Percentiles rank a stretch among this genome's conserved stretches.
Evolutionary conservation across 768 basidiomycete genomes (phyloP).

Genomic region (Serendipita indica): DNA sequence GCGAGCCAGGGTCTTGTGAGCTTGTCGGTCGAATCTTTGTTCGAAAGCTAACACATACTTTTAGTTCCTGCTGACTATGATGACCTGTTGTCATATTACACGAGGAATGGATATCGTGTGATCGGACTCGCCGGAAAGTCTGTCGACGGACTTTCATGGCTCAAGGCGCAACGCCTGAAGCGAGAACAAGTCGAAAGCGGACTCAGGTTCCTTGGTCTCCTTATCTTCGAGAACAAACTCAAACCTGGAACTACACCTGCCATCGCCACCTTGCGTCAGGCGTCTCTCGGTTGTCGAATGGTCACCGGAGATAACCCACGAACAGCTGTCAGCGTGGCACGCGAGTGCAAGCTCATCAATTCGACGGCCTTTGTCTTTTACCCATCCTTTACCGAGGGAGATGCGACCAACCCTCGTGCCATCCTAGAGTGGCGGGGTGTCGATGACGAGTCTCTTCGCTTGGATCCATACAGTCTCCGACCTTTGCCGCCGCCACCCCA

Average conservation of each 20-base stretch:
- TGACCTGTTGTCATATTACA: constrained; percentile 91
- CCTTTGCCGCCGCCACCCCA: constrained; percentile 59
- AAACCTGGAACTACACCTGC: constrained; percentile 84
- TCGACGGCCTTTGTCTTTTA: constrained; percentile 81
- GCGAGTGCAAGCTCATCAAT: constrained; percentile 81
- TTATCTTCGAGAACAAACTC: constrained; percentile 96
- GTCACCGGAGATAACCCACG: constrained; percentile 96
- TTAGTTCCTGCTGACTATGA: constrained; percentile 93
- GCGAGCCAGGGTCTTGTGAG: constrained; percentile 82
- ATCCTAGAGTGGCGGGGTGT: constrained; percentile 82
- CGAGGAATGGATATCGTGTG: constrained; percentile 89
- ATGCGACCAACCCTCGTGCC: constrained; percentile 28
- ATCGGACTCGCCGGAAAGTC: constrained; percentile 97
- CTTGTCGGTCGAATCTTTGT: constrained; percentile 15
- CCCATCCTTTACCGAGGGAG: constrained; percentile 65
- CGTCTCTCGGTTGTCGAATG: constrained; percentile 92
- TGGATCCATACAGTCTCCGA: constrained; percentile 80
- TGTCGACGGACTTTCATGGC: constrained; percentile 85
- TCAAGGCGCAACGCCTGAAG: constrained; percentile 93
- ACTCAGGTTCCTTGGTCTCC: constrained; percentile 80
- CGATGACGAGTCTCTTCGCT: constrained; percentile 70
- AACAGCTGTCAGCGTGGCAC: constrained; percentile 91
- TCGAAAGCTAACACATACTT: neutral
- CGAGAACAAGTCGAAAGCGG: constrained; percentile 89
- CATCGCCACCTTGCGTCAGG: constrained; percentile 73